A percentile compares a stretch with the other conserved stretches of the same genome.
Evolutionary conservation across 805 yeast species (phyloP).

Genomic region (Metschnikowia baotianmanensis): DNA sequence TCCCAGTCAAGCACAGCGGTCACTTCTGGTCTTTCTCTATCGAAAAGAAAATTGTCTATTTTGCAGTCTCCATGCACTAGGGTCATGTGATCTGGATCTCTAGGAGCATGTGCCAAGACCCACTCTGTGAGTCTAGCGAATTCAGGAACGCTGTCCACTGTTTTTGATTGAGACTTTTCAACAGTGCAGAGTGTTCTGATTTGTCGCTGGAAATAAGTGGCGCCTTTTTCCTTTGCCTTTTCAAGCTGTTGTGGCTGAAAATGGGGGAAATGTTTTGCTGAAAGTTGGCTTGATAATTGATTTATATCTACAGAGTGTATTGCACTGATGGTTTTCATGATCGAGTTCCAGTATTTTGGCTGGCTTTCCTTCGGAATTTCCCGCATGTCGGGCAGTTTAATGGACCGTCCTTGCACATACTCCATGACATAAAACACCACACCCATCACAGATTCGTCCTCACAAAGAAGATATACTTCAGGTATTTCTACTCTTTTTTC

Average conservation of each 20-base stretch:
- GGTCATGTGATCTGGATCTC: slow-evolving; percentile 42
- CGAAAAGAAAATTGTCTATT: slow-evolving; percentile 60
- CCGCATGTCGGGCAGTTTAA: slow-evolving; percentile 51
- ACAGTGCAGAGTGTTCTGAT: slow-evolving; percentile 46
- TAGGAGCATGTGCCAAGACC: slow-evolving; percentile 44
- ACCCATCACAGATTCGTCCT: slow-evolving; percentile 53
- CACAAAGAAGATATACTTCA: slow-evolving; percentile 48
- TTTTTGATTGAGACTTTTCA: slow-evolving; percentile 33
- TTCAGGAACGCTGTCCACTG: slow-evolving; percentile 48
- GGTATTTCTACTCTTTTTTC: slow-evolving; percentile 51
- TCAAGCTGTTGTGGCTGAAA: slow-evolving; percentile 26
- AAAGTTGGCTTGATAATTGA: slow-evolving; percentile 42
- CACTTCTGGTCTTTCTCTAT: slow-evolving; percentile 49
- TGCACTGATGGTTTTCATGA: slow-evolving; percentile 45
- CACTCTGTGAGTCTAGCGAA: slow-evolving; percentile 43
- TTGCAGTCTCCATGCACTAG: slow-evolving; percentile 66
- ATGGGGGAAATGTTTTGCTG: slow-evolving; percentile 45
- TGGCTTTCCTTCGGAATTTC: slow-evolving; percentile 28
- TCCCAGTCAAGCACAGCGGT: slow-evolving; percentile 67
- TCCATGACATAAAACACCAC: slow-evolving; percentile 61
- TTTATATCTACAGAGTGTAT: slow-evolving; percentile 50
- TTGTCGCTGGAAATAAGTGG: slow-evolving; percentile 54
- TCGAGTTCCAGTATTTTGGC: slow-evolving; percentile 43
- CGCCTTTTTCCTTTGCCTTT: slow-evolving; percentile 9
- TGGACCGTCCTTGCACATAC: slow-evolving; percentile 53